Percentiles rank a stretch among this genome's conserved stretches.
phyloP scores from a whole-genome alignment of 202 grass and related monocot species.

The Alloteropsis angusta region DNA sequence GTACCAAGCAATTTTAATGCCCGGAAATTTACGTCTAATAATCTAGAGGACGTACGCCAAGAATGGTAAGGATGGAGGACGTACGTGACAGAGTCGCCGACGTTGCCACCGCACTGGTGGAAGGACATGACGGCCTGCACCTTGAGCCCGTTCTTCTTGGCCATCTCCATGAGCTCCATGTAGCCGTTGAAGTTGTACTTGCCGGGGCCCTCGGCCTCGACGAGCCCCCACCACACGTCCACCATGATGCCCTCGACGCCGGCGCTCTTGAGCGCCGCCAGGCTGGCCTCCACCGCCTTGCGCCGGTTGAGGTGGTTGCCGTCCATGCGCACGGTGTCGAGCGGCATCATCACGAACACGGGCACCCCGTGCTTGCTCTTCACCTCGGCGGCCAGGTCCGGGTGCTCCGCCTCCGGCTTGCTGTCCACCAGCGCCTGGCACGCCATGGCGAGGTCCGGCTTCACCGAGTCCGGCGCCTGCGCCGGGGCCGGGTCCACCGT shows the following conservation, averaged over 20 bases:
- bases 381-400: conserved; percentile 2
- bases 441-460: conserved; percentile 35
- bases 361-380: conserved; percentile 42
- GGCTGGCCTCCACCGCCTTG: conserved; percentile 52
- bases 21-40: no score
- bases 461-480: conserved; percentile 22
- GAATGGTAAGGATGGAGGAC: not conserved
- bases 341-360: conserved; percentile 81
- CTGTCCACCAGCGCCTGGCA: conserved; percentile 41
- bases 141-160: conserved; percentile 60
- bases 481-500: conserved; percentile 24
- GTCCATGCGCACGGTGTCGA: conserved; percentile 60
- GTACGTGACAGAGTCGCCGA: conserved; percentile 75
- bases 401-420: not conserved
- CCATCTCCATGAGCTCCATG: conserved; percentile 86
- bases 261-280: conserved; percentile 60
- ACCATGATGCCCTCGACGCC: conserved; percentile 75
- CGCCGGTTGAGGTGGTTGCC: conserved; percentile 46
- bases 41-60: not conserved
- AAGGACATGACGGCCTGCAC: conserved; percentile 98
- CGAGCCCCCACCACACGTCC: conserved; percentile 82
- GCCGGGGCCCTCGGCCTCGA: conserved; percentile 46
- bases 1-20: not conserved
- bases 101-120: conserved; percentile 88
- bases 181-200: conserved; percentile 68